These are phyloP conservation scores for Colletotrichum sp. DNA, from an alignment of 2,329 filamentous ascomycete genomes.

Conservation along the genomic window DNA sequence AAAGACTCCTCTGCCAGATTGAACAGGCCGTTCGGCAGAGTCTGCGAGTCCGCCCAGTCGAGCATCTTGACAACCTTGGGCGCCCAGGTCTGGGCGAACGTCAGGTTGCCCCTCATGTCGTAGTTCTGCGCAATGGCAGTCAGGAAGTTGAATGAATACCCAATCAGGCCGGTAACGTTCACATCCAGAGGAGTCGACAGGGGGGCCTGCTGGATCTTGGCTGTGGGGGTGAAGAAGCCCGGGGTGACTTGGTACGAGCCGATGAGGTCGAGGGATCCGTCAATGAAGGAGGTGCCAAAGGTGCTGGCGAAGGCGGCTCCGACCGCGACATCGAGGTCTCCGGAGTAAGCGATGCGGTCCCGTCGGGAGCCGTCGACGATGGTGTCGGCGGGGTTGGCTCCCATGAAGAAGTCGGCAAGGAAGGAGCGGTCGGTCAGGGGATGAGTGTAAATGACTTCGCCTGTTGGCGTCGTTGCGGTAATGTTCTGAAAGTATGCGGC, in stretches of 20 bases:
- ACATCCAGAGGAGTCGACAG: constrained; percentile 21
- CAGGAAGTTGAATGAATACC: constrained; percentile 38
- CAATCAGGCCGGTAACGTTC: constrained; percentile 35
- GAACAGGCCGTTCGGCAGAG: constrained; percentile 27
- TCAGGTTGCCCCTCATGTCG: constrained; percentile 29
- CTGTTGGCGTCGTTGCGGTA: not conserved
- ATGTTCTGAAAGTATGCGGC: constrained; percentile 29
- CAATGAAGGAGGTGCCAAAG: constrained; percentile 27
- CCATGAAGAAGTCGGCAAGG: constrained; percentile 37
- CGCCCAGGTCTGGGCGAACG: constrained; percentile 31
- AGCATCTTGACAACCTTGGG: constrained; percentile 32
- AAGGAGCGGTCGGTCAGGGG: constrained; percentile 30
- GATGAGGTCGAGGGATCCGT: constrained; percentile 25
- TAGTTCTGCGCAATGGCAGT: constrained; percentile 32
- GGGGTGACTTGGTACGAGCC: constrained; percentile 31
- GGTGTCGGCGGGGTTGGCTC: constrained; percentile 33
- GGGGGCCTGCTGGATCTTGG: constrained; percentile 35
- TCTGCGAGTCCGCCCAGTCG: constrained; percentile 37
- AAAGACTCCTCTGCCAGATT: constrained; percentile 29
- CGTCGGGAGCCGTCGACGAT: constrained; percentile 40
- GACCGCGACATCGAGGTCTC: constrained; percentile 34
- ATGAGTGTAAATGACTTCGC: constrained; percentile 26
- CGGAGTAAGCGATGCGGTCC: constrained; percentile 36
- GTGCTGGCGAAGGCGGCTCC: constrained; percentile 31
- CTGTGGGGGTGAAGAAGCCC: constrained; percentile 35